phyloP scores from a whole-genome alignment of 1,284 basidiomycete species.

The Moesziomyces aphidis region DNA sequence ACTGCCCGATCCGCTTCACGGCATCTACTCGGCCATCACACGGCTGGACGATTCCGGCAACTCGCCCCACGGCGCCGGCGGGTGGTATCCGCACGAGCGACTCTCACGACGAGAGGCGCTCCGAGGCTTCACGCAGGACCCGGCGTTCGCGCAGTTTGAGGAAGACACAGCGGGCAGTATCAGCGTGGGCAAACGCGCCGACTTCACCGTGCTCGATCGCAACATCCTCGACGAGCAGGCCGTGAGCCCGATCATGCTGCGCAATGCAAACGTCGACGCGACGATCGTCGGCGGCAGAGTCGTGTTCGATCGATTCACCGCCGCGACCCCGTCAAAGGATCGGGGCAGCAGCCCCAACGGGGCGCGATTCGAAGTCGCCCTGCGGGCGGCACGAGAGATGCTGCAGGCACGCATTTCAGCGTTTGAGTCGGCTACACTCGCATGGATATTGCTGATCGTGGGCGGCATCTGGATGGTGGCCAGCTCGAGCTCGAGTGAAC shows the following conservation, averaged over 20 bases:
- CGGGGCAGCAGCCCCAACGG: background rate
- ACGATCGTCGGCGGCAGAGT: constrained; percentile 83
- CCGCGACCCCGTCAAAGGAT: background rate
- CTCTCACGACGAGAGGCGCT: constrained; percentile 78
- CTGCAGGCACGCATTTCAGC: background rate
- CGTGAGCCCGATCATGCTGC: constrained; percentile 74
- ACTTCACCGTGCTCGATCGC: constrained; percentile 83
- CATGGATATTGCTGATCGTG: constrained; percentile 12
- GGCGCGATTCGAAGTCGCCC: background rate
- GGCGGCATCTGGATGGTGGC: constrained; percentile 8
- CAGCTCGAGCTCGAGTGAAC: constrained; percentile 10
- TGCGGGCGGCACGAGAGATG: background rate
- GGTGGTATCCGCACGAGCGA: constrained; percentile 75
- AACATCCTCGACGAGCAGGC: constrained; percentile 76
- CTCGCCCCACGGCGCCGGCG: constrained; percentile 82
- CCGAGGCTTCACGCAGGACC: constrained; percentile 82
- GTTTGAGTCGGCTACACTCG: constrained; percentile 1
- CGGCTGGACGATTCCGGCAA: constrained; percentile 77
- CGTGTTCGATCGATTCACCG: constrained; percentile 72
- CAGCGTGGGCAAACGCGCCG: constrained; percentile 80
- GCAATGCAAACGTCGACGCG: constrained; percentile 78
- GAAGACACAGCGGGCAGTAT: constrained; percentile 76
- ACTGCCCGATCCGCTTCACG: constrained; percentile 66
- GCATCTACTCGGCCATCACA: constrained; percentile 87
- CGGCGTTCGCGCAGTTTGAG: constrained; percentile 86